Conservation (phyloP, 164 flowering plant genomes). For the Sextonia rubra region DNA sequence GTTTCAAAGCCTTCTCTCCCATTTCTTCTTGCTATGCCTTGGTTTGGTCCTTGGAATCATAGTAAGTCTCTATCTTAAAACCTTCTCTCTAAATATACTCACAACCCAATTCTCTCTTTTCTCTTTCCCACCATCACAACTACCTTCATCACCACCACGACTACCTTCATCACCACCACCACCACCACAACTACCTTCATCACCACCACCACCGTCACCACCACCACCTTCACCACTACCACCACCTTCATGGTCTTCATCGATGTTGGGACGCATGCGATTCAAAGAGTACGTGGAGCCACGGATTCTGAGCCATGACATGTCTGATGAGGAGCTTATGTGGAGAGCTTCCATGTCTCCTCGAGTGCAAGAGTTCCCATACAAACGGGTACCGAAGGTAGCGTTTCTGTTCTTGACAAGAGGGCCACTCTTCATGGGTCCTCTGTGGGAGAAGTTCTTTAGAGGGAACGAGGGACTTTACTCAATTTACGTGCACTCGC, state of each 20-base stretch:
- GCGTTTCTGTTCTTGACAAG: slow-evolving; percentile 60
- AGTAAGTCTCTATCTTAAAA: slow-evolving; percentile 1
- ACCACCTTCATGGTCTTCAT: background rate
- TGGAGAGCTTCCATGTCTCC: slow-evolving; percentile 45
- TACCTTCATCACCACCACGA: background rate
- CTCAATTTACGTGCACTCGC: slow-evolving; percentile 54
- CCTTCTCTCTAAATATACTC: background rate
- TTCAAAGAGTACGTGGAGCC: slow-evolving; percentile 26
- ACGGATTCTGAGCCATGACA: slow-evolving; percentile 27
- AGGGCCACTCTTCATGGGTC: slow-evolving; percentile 40
- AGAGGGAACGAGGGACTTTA: slow-evolving; percentile 44
- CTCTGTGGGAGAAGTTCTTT: slow-evolving; percentile 63
- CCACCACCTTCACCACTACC: slow-evolving; percentile 7
- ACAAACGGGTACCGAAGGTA: slow-evolving; percentile 34
- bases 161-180: background rate
- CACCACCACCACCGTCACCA: background rate
- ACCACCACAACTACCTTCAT: background rate
- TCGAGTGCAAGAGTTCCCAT: slow-evolving; percentile 22
- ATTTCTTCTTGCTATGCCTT: slow-evolving; percentile 6
- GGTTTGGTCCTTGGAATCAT: slow-evolving; percentile 11
- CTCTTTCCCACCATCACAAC: background rate
- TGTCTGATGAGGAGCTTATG: slow-evolving; percentile 5
- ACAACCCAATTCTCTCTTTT: slow-evolving; percentile 20
- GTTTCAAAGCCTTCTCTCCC: background rate
- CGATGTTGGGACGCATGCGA: slow-evolving; percentile 4